Evolutionary conservation across 192 early-diverging fungal species (phyloP).

Genomic region (Coemansia sp.): DNA sequence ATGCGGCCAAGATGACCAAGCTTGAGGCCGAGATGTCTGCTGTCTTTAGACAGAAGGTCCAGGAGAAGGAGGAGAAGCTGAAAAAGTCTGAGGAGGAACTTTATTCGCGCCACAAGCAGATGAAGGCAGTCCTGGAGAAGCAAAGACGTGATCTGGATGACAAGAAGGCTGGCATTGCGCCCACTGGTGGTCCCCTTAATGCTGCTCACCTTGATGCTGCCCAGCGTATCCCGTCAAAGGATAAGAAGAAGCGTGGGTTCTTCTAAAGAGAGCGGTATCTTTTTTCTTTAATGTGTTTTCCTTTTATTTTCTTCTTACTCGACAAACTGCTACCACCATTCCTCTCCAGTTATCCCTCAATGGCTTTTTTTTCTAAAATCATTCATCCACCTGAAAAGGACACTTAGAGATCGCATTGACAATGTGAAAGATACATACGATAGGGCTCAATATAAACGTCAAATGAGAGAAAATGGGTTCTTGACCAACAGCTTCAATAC

Average conservation of each 20-base stretch:
- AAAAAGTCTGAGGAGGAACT: slow-evolving; percentile 95
- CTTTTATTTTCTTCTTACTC: too few species aligned
- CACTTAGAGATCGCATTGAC: too few species aligned
- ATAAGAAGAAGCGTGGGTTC: slow-evolving; percentile 53
- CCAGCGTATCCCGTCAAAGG: slow-evolving; percentile 21
- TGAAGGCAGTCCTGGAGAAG: slow-evolving; percentile 94
- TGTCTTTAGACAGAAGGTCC: slow-evolving; percentile 97
- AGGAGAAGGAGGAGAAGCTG: slow-evolving; percentile 96
- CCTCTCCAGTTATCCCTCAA: too few species aligned
- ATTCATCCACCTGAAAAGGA: too few species aligned
- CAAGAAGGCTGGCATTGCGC: slow-evolving; percentile 77
- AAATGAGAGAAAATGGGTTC: too few species aligned
- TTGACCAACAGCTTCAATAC: too few species aligned
- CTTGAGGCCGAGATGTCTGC: slow-evolving; percentile 98
- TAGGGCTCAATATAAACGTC: too few species aligned
- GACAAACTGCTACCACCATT: neutral
- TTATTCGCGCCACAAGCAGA: slow-evolving; percentile 92
- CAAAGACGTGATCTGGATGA: slow-evolving; percentile 92
- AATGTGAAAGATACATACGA: too few species aligned
- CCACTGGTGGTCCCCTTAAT: neutral
- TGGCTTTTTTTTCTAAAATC: too few species aligned
- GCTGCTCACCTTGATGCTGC: slow-evolving; percentile 14
- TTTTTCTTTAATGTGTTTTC: too few species aligned
- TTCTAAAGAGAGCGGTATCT: slow-evolving; percentile 17
- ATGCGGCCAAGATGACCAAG: slow-evolving; percentile 91